A percentile compares a stretch with the other conserved stretches of the same genome.
phyloP scores from a whole-genome alignment of 768 basidiomycete genomes.

The Leccinum obscurum region DNA sequence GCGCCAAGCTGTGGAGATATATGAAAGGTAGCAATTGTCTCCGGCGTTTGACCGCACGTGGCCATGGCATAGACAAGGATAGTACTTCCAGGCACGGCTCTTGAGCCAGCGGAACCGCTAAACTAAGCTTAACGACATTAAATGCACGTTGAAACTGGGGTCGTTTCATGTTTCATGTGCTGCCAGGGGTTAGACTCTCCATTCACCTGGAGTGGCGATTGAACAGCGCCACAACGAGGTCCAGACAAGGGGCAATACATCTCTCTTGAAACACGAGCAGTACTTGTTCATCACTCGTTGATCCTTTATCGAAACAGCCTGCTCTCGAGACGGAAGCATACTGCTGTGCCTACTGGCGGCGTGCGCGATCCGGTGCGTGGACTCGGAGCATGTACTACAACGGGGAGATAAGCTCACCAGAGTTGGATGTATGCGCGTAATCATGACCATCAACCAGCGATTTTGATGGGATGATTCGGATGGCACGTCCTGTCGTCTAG shows the following conservation, averaged over 20 bases:
- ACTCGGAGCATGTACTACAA: background rate
- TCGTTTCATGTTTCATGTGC: background rate
- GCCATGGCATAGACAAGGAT: background rate
- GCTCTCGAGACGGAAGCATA: background rate
- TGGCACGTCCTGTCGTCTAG: conserved; percentile 1
- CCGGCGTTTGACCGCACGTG: background rate
- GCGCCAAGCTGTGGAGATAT: background rate
- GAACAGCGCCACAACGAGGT: background rate
- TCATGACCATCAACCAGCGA: background rate
- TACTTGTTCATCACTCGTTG: background rate
- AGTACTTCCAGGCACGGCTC: background rate
- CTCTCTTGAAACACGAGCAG: background rate
- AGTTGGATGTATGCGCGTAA: background rate
- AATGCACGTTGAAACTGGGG: background rate
- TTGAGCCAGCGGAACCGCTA: background rate
- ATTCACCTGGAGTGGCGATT: background rate
- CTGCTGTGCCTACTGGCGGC: background rate
- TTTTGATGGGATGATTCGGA: background rate
- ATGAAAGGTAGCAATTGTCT: background rate
- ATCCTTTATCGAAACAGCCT: background rate
- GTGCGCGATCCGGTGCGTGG: background rate
- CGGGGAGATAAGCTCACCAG: background rate
- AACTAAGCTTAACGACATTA: background rate
- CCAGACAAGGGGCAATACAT: background rate
- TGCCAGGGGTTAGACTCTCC: background rate